phyloP scores from a whole-genome alignment of 306 rosid species.

The Gillenia trifoliata region DNA sequence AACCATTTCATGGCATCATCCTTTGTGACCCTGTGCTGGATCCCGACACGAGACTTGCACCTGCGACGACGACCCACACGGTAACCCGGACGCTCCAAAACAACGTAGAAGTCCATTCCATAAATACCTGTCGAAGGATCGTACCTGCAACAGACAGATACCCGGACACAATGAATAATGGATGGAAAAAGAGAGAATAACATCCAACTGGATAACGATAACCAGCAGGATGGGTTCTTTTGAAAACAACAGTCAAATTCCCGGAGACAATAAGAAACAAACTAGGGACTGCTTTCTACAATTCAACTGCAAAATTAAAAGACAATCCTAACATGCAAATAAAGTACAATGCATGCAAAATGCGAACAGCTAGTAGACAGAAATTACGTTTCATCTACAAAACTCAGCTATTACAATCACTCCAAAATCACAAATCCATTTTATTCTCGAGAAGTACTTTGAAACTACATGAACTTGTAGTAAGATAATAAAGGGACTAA shows the following conservation, averaged over 20 bases:
- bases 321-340: not conserved
- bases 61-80: slow-evolving; percentile 82
- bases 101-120: slow-evolving; percentile 82
- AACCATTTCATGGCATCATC: slow-evolving; percentile 95
- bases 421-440: not conserved
- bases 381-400: not conserved
- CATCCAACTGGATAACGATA: too few relatives aligned
- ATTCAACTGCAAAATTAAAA: not conserved
- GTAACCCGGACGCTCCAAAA: slow-evolving; percentile 77
- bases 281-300: not conserved
- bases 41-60: slow-evolving; percentile 80
- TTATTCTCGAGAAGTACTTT: not conserved
- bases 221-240: too few relatives aligned
- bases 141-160: too few relatives aligned
- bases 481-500: not conserved
- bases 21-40: slow-evolving; percentile 80
- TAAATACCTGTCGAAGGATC: slow-evolving; percentile 87
- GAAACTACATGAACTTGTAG: not conserved
- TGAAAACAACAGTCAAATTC: too few relatives aligned
- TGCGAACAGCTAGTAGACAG: not conserved
- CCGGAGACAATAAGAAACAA: not conserved
- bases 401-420: not conserved
- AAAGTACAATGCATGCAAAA: not conserved
- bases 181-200: too few relatives aligned
- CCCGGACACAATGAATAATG: too few relatives aligned